phyloP scores from a whole-genome alignment of 495 filamentous ascomycete species.

The Mytilinidion resinicola region DNA sequence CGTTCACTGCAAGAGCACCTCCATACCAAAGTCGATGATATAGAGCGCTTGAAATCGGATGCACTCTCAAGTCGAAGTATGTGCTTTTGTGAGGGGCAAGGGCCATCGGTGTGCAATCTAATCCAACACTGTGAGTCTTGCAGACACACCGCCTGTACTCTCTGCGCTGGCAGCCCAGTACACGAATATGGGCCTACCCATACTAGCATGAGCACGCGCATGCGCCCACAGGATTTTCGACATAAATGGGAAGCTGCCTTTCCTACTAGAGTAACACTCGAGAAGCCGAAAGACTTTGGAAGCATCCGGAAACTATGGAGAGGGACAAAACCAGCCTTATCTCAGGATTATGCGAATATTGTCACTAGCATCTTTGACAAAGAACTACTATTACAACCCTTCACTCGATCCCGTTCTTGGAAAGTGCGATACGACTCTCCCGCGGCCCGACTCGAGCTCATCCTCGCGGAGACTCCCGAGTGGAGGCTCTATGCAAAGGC shows the following conservation, averaged over 20 bases:
- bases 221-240: constrained; percentile 46
- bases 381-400: constrained; percentile 42
- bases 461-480: constrained; percentile 39
- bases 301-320: too few species aligned
- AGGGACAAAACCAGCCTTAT: constrained; percentile 34
- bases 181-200: constrained; percentile 42
- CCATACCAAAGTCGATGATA: constrained; percentile 2
- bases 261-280: constrained; percentile 21
- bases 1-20: constrained; percentile 11
- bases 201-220: constrained; percentile 29
- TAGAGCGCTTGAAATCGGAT: constrained; percentile 26
- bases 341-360: constrained; percentile 38
- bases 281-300: too few species aligned
- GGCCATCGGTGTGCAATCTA: constrained; percentile 31
- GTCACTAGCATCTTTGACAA: constrained; percentile 35
- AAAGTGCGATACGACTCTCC: constrained; percentile 47
- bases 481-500: constrained; percentile 54
- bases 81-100: constrained; percentile 54
- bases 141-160: constrained; percentile 49
- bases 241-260: constrained; percentile 22
- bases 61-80: too few species aligned
- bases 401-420: constrained; percentile 49
- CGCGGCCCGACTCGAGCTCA: constrained; percentile 44
- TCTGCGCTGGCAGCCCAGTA: constrained; percentile 51
- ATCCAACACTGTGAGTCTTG: constrained; percentile 51